Conservation (phyloP, 805 yeast genomes). For the Yamadazyma ubonensis region DNA sequence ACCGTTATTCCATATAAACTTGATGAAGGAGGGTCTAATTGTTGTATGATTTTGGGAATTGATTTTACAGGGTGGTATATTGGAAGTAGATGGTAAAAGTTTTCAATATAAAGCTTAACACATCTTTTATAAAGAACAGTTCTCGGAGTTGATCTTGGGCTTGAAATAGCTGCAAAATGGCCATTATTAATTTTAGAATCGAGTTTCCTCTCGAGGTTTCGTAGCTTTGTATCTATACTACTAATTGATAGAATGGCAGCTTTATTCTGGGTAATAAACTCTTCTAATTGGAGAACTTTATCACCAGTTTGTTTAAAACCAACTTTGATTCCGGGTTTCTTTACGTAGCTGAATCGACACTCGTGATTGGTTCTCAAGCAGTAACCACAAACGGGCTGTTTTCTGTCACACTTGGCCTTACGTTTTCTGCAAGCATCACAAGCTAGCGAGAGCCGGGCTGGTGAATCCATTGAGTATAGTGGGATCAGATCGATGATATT, state of each 20-base stretch:
- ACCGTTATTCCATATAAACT: background rate
- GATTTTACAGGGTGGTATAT: background rate
- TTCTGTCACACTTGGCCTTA: background rate
- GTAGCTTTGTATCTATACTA: background rate
- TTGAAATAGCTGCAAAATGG: background rate
- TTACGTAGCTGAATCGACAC: background rate
- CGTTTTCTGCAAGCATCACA: conserved; percentile 2
- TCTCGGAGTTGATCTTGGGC: background rate
- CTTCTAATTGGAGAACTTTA: background rate
- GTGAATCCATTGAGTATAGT: background rate
- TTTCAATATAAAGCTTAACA: background rate
- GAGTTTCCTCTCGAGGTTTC: background rate
- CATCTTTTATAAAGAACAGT: background rate
- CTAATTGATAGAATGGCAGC: background rate
- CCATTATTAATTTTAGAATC: background rate
- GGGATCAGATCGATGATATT: background rate
- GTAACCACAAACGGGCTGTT: conserved; percentile 1
- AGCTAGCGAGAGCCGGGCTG: background rate
- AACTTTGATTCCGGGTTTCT: conserved; percentile 2
- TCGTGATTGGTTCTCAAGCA: background rate
- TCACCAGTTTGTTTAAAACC: background rate
- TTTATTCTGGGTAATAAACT: background rate
- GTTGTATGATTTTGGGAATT: background rate
- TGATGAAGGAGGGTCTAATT: background rate
- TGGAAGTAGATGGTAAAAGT: conserved; percentile 1